Conservation (phyloP, 495 filamentous ascomycete species). For the Daldinia grandis region DNA sequence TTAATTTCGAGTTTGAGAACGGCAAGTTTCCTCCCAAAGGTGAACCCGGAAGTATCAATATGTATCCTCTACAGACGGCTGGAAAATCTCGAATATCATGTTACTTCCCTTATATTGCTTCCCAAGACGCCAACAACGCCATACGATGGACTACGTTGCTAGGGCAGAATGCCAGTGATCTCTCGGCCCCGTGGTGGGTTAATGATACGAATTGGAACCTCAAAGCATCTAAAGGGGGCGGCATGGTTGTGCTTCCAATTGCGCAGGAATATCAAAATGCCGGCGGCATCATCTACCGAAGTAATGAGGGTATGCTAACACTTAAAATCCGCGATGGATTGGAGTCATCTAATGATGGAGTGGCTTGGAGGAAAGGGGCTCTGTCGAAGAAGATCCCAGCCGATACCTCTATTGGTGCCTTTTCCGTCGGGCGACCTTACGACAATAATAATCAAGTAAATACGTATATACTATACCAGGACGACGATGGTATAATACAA, state of each 20-base stretch:
- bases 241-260: constrained; percentile 20
- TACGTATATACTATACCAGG: constrained; percentile 36
- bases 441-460: constrained; percentile 34
- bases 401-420: constrained; percentile 20
- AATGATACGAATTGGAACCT: constrained; percentile 29
- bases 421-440: constrained; percentile 31
- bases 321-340: constrained; percentile 21
- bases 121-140: constrained; percentile 22
- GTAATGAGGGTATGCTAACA: constrained; percentile 30
- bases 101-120: constrained; percentile 32
- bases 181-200: constrained; percentile 30
- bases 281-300: constrained; percentile 29
- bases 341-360: constrained; percentile 17
- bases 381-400: constrained; percentile 32
- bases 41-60: constrained; percentile 27
- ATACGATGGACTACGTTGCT: constrained; percentile 27
- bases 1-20: constrained; percentile 34
- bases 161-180: constrained; percentile 20
- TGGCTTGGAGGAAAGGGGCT: constrained; percentile 34
- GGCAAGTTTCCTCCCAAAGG: constrained; percentile 27
- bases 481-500: constrained; percentile 22
- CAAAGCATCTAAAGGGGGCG: constrained; percentile 20
- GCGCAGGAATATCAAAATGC: constrained; percentile 12
- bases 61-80: constrained; percentile 28
- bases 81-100: constrained; percentile 12